phyloP scores from a whole-genome alignment of 2,329 filamentous ascomycete species.

The Onygenales sp. region DNA sequence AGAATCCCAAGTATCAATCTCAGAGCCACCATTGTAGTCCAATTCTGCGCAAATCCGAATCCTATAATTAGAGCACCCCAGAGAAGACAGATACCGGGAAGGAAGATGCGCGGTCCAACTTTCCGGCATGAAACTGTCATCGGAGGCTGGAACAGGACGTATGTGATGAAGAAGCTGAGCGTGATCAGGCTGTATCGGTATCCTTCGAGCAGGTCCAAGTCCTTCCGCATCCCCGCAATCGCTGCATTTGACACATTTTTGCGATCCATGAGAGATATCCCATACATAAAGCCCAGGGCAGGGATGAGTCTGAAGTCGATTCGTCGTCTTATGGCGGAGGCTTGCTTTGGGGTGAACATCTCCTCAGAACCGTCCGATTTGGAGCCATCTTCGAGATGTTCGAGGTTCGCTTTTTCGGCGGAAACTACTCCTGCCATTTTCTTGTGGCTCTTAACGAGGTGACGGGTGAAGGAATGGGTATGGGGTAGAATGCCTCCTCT shows the following conservation, averaged over 20 bases:
- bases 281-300: slow-evolving; percentile 57
- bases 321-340: slow-evolving; percentile 54
- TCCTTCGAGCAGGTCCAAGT: slow-evolving; percentile 17
- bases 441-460: no score
- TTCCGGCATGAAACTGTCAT: slow-evolving; percentile 60
- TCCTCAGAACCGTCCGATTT: slow-evolving; percentile 3
- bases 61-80: slow-evolving; percentile 23
- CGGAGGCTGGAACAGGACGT: slow-evolving; percentile 61
- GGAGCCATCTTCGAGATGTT: slow-evolving; percentile 5
- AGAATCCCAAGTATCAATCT: slow-evolving; percentile 53
- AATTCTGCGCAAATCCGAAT: slow-evolving; percentile 53
- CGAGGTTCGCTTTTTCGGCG: neutral
- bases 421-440: neutral
- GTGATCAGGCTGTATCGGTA: slow-evolving; percentile 46
- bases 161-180: slow-evolving; percentile 65
- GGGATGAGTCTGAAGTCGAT: slow-evolving; percentile 56
- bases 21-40: slow-evolving; percentile 44
- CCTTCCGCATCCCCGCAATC: slow-evolving; percentile 46
- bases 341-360: slow-evolving; percentile 48
- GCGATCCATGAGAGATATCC: slow-evolving; percentile 63
- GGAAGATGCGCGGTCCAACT: slow-evolving; percentile 40
- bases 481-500: no score
- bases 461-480: no score
- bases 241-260: slow-evolving; percentile 63
- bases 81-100: slow-evolving; percentile 17